Evolutionary conservation across 805 yeast genomes (phyloP), one percentile per base, ranked within the genome.

Genomic region (Candida vartiovaarae): DNA sequence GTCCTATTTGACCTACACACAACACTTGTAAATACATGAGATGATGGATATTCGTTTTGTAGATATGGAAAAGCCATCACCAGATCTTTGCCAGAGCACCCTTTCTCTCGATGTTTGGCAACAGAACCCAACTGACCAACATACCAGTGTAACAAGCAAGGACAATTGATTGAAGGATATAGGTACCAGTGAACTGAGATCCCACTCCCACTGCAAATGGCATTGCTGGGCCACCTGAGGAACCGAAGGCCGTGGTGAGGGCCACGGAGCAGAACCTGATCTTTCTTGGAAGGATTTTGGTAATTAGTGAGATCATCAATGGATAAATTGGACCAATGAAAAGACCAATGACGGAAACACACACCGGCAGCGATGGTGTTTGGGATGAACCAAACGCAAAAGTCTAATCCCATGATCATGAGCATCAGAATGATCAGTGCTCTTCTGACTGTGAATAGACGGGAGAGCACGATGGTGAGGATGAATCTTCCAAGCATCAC

Each of bases 291-390:
- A 76, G 50, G 31, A 75, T 63, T 44, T 63, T 62, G 1, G 74
- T 67, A 7, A 70, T 63, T 8, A 70, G 54, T 1, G 75, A 63
- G 35, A 76, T 60, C 73, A 74, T 64, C 50, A 76, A 59, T n/a
- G 71, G 74, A 60, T 77, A 79, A 24, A 72, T 66, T 9, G 85
- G 85, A 1, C 85, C 86, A 36, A 76, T 68, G 42, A 66, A 66
- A 2, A 78, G 48, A 10, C 85, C 86, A 6, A 72, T 66, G 1
- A 78, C 36, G 0, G 77, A 63, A 15, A 63, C 56, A 29, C 72
- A 64, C 29, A n/a, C n/a, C n/a, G n/a, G 75, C 75, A 3, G 59
- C 74, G 8, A 67, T 58, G 11, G 72, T 54, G 36, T 59, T 55
- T 5, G 75, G 72, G 7, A 78, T 55, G 1, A 65, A 62, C 84